Evolutionary conservation across 225 moss, liverwort and hornwort species (phyloP).

Genomic region (Marchantia paleacea): DNA sequence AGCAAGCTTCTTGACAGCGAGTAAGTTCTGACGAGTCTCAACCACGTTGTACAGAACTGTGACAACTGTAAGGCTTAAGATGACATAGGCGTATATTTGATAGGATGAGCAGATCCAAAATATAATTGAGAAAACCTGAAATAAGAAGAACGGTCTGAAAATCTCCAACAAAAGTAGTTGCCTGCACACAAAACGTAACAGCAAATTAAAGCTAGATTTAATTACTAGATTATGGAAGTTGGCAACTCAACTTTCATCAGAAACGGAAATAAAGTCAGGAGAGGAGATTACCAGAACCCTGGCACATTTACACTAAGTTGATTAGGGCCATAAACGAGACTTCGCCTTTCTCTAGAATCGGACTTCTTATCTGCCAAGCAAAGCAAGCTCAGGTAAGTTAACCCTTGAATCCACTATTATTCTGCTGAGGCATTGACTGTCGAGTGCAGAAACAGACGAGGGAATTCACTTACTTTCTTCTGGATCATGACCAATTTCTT

Average conservation of each 20-base stretch:
- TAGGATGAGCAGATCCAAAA: slow-evolving; percentile 44
- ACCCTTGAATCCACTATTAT: neutral
- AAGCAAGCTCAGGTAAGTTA: neutral
- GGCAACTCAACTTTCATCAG: no score
- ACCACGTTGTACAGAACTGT: slow-evolving; percentile 39
- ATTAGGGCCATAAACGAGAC: slow-evolving; percentile 48
- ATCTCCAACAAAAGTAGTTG: slow-evolving; percentile 32
- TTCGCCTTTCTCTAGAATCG: slow-evolving; percentile 45
- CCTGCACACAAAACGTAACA: slow-evolving; percentile 27
- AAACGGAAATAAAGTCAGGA: neutral
- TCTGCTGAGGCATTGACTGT: neutral
- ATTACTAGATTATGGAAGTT: neutral
- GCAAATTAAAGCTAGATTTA: neutral
- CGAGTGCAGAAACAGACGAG: neutral
- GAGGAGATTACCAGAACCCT: slow-evolving; percentile 29
- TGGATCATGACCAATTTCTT: slow-evolving; percentile 50
- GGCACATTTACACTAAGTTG: slow-evolving; percentile 38
- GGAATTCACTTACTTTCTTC: slow-evolving; percentile 38
- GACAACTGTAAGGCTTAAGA: slow-evolving; percentile 31
- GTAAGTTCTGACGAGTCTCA: slow-evolving; percentile 43
- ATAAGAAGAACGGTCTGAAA: slow-evolving; percentile 45
- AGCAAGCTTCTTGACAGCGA: slow-evolving; percentile 42
- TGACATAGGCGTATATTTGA: slow-evolving; percentile 45
- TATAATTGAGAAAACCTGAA: slow-evolving; percentile 45
- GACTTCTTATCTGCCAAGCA: slow-evolving; percentile 37